Evolutionary conservation across 2,329 filamentous ascomycete species (phyloP), one percentile per base, ranked within the genome.

Genomic region (Pseudocercospora vitis): DNA sequence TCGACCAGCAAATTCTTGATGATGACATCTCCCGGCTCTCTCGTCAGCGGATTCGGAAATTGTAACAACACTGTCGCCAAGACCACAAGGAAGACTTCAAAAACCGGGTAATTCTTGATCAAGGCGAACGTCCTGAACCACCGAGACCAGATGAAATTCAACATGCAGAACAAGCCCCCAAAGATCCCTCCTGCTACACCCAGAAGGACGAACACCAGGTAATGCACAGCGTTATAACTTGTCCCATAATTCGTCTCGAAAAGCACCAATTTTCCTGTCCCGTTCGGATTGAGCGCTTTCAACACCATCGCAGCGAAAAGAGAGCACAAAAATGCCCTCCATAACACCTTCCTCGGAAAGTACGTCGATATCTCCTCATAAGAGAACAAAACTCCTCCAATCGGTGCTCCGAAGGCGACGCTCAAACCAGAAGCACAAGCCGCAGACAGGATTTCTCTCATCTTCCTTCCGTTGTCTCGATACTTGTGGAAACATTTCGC

Each of bases 291-390:
- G n/a, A 84, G 71, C 2, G 75, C 75, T 61, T 78, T 81, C 18
- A 84, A 70, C 3, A 79, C 73, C 42, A 82, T 76, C 0, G 81
- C 81, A 0, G 81, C 81, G 33, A 74, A 72, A 3, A 83, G 67
- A 0, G 78, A 82, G 66, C 81, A 84, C 18, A 84, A 70, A 57
- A 84, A 84, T 0, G 81, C 78, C 42, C 77, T 70, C 80, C 80
- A 84, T 2, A 85, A 73, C n/a, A 80, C 78, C 57, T 79, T 81
- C 1, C 79, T 71, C 0, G 81, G 81, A 49, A 84, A 84, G 55
- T 83, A 82, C 0, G 80, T 83, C 57, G 74, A 78, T 56, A 84
- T 82, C 68, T 84, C 81, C 64, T 81, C 79, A 52, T 83, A 83
- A 39, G 76, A 78, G 65, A 85, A 85, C 3, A 84, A 69, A 0